Percentiles rank a stretch among this genome's conserved stretches.
phyloP scores from a whole-genome alignment of 2,329 filamentous ascomycete genomes.

The Colletotrichum noveboracense region DNA sequence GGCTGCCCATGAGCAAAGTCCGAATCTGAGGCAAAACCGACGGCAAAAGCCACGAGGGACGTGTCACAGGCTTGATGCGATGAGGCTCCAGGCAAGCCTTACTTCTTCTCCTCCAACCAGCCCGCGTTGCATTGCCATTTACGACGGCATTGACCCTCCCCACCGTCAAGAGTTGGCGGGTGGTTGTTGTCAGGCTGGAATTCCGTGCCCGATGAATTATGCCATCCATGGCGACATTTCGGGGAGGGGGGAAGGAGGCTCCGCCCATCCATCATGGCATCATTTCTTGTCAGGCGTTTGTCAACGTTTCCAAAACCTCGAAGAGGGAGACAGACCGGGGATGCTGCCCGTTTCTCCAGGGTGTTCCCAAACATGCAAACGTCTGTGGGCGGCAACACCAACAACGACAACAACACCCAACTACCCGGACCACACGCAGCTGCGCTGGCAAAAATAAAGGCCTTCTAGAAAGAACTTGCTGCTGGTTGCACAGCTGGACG shows the following conservation, averaged over 20 bases:
- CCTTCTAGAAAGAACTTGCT: neutral
- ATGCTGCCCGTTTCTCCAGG: neutral
- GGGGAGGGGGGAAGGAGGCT: neutral
- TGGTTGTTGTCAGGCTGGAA: neutral
- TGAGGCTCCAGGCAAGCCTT: neutral
- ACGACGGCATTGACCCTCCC: neutral
- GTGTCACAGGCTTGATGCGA: neutral
- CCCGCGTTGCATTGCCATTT: neutral
- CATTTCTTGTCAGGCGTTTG: neutral
- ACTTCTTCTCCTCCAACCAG: neutral
- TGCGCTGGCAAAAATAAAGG: neutral
- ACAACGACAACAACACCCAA: neutral
- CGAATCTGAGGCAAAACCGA: neutral
- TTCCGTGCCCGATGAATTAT: neutral
- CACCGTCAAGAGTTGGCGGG: neutral
- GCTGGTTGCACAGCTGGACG: neutral
- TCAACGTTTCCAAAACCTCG: neutral
- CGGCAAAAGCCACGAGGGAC: neutral
- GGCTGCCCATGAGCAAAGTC: neutral
- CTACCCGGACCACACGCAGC: neutral
- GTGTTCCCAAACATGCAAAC: neutral
- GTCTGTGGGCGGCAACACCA: neutral
- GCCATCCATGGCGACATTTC: neutral
- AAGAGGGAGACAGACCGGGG: neutral
- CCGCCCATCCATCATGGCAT: neutral